phyloP scores from a whole-genome alignment of 2,329 filamentous ascomycete species.

The Aspergillus sp. region DNA sequence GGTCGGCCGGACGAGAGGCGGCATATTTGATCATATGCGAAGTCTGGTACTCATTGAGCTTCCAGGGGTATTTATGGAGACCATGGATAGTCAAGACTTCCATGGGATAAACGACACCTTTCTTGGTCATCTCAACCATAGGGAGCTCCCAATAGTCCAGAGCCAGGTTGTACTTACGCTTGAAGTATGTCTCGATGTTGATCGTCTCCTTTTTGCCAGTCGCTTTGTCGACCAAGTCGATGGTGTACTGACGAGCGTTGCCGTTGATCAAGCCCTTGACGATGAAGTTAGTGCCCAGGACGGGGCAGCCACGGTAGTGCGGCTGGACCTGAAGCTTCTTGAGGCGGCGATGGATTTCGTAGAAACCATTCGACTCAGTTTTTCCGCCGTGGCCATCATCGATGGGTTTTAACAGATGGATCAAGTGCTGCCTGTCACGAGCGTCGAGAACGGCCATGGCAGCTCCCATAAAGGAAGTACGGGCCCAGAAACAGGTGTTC shows the following conservation, averaged over 20 bases:
- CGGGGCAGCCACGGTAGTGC: constrained; percentile 29
- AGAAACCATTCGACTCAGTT: constrained; percentile 18
- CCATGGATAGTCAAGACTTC: constrained; percentile 48
- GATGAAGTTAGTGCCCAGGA: constrained; percentile 38
- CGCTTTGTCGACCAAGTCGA: constrained; percentile 34
- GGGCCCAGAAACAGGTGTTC: constrained; percentile 80
- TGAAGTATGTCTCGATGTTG: constrained; percentile 55
- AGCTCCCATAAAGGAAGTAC: constrained; percentile 28
- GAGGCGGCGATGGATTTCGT: constrained; percentile 22
- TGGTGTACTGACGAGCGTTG: constrained; percentile 38
- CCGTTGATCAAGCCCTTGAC: constrained; percentile 45
- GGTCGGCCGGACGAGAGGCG: constrained; percentile 65
- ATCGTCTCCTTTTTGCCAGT: constrained; percentile 41
- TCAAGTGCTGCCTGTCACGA: constrained; percentile 26
- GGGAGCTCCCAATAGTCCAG: constrained; percentile 46
- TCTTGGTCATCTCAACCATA: constrained; percentile 53
- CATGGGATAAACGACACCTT: constrained; percentile 48
- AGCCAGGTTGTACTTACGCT: constrained; percentile 44
- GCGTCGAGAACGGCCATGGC: constrained; percentile 28
- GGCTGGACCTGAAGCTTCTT: constrained; percentile 34
- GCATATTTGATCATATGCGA: constrained; percentile 88
- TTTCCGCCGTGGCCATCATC: constrained; percentile 17
- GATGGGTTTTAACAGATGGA: constrained; percentile 15
- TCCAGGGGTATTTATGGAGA: constrained; percentile 53
- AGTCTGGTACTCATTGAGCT: constrained; percentile 60